Evolutionary conservation across 768 basidiomycete species (phyloP).

Genomic region (Rickenella mellea): DNA sequence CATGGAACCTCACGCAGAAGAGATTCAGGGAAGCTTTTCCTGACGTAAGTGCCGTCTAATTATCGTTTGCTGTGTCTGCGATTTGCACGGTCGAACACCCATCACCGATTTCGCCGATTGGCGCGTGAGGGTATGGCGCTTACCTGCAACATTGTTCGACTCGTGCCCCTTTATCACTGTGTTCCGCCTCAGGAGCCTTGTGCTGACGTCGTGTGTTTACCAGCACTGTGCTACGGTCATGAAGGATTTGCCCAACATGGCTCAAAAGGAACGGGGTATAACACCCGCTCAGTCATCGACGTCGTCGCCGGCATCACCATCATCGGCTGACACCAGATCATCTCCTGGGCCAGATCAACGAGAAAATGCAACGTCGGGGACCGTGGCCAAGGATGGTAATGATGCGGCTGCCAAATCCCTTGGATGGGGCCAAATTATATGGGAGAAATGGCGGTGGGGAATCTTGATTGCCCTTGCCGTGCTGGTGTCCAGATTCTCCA

Average conservation of each 20-base stretch:
- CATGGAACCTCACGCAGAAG: constrained; percentile 72
- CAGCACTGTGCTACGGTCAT: constrained; percentile 63
- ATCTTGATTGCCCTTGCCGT: constrained; percentile 70
- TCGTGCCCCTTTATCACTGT: neutral
- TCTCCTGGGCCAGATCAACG: neutral
- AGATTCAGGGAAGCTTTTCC: constrained; percentile 85
- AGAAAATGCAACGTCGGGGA: constrained; percentile 7
- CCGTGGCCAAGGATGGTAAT: constrained; percentile 13
- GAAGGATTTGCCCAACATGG: constrained; percentile 90
- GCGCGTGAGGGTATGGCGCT: neutral
- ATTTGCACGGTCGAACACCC: neutral
- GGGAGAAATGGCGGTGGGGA: constrained; percentile 84
- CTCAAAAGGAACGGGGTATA: constrained; percentile 60
- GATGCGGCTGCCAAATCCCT: neutral
- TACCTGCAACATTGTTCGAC: neutral
- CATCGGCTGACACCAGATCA: constrained; percentile 10
- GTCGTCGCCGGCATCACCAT: constrained; percentile 9
- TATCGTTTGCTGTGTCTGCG: neutral
- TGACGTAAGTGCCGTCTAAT: constrained; percentile 48
- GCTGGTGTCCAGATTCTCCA: constrained; percentile 63
- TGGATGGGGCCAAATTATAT: constrained; percentile 56
- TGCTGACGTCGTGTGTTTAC: neutral
- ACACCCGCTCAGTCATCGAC: constrained; percentile 19
- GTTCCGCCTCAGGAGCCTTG: neutral
- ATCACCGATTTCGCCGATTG: neutral